Percentiles rank a stretch among this genome's conserved stretches.
These are phyloP conservation scores for Immersiporthe knoxdaviesiana DNA, from an alignment of 2,329 filamentous ascomycete genomes.

Conservation along the genomic window DNA sequence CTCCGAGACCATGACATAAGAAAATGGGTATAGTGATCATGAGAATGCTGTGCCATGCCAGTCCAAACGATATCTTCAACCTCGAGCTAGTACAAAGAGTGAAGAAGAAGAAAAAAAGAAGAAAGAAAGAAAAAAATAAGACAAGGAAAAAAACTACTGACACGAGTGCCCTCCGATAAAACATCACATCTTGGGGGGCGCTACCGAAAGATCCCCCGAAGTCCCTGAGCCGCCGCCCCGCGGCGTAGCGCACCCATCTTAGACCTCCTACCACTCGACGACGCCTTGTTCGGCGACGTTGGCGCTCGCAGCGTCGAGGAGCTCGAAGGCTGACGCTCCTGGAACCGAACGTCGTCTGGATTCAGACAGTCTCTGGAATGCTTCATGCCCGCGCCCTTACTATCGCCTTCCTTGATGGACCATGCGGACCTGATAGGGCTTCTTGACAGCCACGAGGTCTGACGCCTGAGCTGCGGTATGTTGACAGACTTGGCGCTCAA, in stretches of 20 bases:
- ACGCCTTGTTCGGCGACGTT: constrained; percentile 22
- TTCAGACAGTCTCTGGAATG: constrained; percentile 5
- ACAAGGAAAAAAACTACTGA: not conserved
- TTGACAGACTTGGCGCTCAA: constrained; percentile 33
- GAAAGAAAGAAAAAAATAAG: not conserved
- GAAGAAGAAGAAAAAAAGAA: not conserved
- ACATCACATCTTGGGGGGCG: not conserved
- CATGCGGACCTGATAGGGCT: constrained; percentile 27
- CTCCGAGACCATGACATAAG: constrained; percentile 8
- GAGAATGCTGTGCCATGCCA: constrained; percentile 20
- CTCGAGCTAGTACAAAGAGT: not conserved
- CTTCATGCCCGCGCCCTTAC: constrained; percentile 14
- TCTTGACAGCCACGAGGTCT: constrained; percentile 28
- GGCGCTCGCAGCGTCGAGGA: constrained; percentile 32
- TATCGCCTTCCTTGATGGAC: constrained; percentile 16
- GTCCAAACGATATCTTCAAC: not conserved
- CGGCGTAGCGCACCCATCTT: constrained; percentile 43
- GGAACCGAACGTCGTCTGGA: not conserved
- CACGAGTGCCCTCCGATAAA: not conserved
- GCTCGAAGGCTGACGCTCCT: constrained; percentile 24
- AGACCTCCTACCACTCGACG: constrained; percentile 42
- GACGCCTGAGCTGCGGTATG: constrained; percentile 32
- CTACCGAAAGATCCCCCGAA: constrained; percentile 51
- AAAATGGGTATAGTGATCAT: constrained; percentile 29
- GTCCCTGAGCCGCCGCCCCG: constrained; percentile 44